These are phyloP conservation scores for Ascochyta koolunga DNA, from an alignment of 2,329 filamentous ascomycete genomes.

Conservation along the genomic window DNA sequence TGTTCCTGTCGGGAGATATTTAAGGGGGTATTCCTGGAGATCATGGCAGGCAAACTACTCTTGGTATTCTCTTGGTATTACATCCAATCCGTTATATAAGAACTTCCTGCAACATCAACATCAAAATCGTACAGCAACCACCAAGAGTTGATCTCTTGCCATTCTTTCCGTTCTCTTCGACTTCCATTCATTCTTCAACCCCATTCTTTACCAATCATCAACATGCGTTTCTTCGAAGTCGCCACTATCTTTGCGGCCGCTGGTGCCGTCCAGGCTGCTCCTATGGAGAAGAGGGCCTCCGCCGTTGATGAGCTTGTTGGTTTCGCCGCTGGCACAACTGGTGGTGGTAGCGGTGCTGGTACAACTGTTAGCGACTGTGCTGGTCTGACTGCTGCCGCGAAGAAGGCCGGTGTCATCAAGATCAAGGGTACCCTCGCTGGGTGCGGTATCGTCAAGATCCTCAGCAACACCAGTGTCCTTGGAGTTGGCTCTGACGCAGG, in stretches of 20 bases:
- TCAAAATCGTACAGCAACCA: slow-evolving; percentile 9
- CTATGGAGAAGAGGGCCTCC: slow-evolving; percentile 36
- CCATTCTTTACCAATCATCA: slow-evolving; percentile 17
- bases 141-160: slow-evolving; percentile 26
- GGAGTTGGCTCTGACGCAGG: slow-evolving; percentile 53
- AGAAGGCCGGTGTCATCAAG: slow-evolving; percentile 42
- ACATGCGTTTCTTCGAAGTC: slow-evolving; percentile 38
- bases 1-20: slow-evolving; percentile 19
- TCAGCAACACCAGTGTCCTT: slow-evolving; percentile 37
- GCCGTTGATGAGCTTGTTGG: slow-evolving; percentile 47
- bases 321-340: slow-evolving; percentile 61
- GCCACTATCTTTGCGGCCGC: slow-evolving; percentile 34
- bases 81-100: slow-evolving; percentile 18
- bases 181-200: slow-evolving; percentile 16
- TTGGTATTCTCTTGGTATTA: slow-evolving; percentile 17
- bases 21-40: slow-evolving; percentile 22
- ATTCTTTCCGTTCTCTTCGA: slow-evolving; percentile 21
- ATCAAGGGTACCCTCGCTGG: slow-evolving; percentile 39
- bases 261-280: slow-evolving; percentile 29
- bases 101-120: background rate
- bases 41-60: slow-evolving; percentile 16
- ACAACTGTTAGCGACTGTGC: slow-evolving; percentile 61
- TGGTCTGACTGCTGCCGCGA: slow-evolving; percentile 57
- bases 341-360: slow-evolving; percentile 61
- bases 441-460: slow-evolving; percentile 39